phyloP scores from a whole-genome alignment of 257 asterid genomes.

The Rehmannia glutinosa region DNA sequence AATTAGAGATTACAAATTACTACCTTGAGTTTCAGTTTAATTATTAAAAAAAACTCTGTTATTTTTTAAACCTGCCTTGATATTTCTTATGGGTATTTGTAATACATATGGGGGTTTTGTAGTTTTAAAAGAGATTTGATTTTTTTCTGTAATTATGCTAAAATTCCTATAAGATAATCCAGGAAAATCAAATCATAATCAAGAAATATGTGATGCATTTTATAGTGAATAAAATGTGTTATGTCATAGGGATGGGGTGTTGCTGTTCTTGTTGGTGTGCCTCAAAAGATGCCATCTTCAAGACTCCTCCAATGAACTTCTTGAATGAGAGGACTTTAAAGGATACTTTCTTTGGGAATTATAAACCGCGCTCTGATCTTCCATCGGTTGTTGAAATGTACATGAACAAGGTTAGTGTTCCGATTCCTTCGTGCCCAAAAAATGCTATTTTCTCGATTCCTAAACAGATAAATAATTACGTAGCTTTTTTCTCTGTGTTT shows the following conservation, averaged over 20 bases:
- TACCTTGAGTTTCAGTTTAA: no score
- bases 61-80: no score
- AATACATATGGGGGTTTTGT: no score
- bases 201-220: neutral
- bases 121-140: no score
- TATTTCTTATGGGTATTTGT: no score
- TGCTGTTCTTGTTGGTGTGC: slow-evolving; percentile 75
- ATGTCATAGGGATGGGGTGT: slow-evolving; percentile 68
- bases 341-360: slow-evolving; percentile 82
- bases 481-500: neutral
- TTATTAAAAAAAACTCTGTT: no score
- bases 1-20: no score
- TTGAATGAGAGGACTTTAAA: slow-evolving; percentile 68
- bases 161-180: no score
- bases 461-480: neutral
- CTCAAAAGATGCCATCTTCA: slow-evolving; percentile 58
- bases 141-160: neutral
- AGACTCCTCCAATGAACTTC: slow-evolving; percentile 58
- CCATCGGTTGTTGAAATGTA: slow-evolving; percentile 65
- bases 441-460: neutral
- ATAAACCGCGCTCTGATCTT: slow-evolving; percentile 56
- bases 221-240: no score
- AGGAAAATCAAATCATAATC: no score
- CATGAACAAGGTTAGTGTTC: slow-evolving; percentile 53
- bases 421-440: neutral